Evolutionary conservation across 2,329 filamentous ascomycete genomes (phyloP), one percentile per base, ranked within the genome.

Genomic region (Diaporthe caulivora): DNA sequence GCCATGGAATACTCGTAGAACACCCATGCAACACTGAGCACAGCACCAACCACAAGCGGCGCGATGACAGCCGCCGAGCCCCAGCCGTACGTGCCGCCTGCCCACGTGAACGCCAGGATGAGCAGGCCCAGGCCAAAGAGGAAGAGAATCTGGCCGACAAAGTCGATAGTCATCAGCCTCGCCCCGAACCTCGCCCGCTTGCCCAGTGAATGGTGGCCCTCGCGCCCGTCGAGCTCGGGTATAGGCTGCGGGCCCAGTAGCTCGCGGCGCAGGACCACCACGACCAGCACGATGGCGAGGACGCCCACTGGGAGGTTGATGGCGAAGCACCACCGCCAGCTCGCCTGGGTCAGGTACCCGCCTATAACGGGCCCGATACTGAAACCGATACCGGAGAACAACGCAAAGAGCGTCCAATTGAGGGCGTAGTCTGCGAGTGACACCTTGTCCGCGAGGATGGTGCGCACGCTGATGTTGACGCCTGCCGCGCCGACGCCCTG

Each of bases 271-370:
- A 93, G 84, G 44, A 92, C 76, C 70, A 91, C 80, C 77, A 89
- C 88, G 65, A 89, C 84, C 53, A 90, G 73, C n/a, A 88, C 62
- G 47, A 92, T 83, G 8, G 86, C 87, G 26, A 88, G 77, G 3
- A 85, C 82, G 1, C 83, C 86, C 54, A 92, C 84, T 21, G 90
- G 90, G n/a, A 91, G 83, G 74, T 89, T 90, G 70, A 93, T 86
- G 49, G 87, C 90, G 79, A 93, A 93, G 78, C 90, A 91, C 86
- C 92, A 93, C 65, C 91, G 83, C 91, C 92, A 93, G 75, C 85
- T 87, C 5, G 85, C 81, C 47, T 84, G 82, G 26, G 88, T 88
- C 17, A 91, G 83, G 73, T 88, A 89, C 0, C 86, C 91, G 54
- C 92, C 92, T 31, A 92, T 82, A 2, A 92, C 86, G 0, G 92